Base-by-base conservation (phyloP, 2,329 filamentous ascomycete species). In the Pseudogymnoascus sp. region DNA sequence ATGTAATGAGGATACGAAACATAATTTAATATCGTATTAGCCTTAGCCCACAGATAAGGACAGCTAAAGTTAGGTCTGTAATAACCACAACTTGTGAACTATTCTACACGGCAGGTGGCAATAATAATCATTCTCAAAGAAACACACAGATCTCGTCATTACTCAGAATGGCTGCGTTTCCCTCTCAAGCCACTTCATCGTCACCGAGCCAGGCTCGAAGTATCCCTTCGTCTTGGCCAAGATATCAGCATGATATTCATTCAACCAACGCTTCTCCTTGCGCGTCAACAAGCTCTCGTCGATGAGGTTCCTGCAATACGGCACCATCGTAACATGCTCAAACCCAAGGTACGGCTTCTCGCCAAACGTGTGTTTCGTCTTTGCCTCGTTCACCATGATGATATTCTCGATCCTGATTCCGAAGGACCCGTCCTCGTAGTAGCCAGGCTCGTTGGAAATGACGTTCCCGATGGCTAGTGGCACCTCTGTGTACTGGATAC, bases 321-420 rank as follows among this genome's bases (percentile, higher is more conserved):
- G 94, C 16, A 93, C 91, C 91, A 99, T 91, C 0, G 94, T 99
- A 67, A 97, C 92, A 75, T 96, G 91, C 78, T 99, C 93, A 69
- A 99, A 99, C 3, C 92, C 92, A 36, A 97, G 80, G 77, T 90
- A 99, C 2, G 92, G 89, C 78, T 96, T 96, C 69, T 96, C 93
- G 19, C 92, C 93, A 72, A 97, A 97, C 36, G 87, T 85, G 75
- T 96, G 84, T 65, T 87, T 87, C 4, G 93, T 96, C 75, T 92
- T 81, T n/a, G 89, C 88, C 73, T 97, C 92, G 67, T 84, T 88
- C 30, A 95, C 91, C 80, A 97, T 88, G 67, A 96, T 85, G 70
- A 99, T 86, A 74, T 99, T 99, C 76, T 99, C 94, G 70, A 97
- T 97, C 16, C 94, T 88, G 68, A 99, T 94, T 16, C 94, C 94